Conservation (phyloP, 345 rosid genomes). For the Hirschfeldia incana region DNA sequence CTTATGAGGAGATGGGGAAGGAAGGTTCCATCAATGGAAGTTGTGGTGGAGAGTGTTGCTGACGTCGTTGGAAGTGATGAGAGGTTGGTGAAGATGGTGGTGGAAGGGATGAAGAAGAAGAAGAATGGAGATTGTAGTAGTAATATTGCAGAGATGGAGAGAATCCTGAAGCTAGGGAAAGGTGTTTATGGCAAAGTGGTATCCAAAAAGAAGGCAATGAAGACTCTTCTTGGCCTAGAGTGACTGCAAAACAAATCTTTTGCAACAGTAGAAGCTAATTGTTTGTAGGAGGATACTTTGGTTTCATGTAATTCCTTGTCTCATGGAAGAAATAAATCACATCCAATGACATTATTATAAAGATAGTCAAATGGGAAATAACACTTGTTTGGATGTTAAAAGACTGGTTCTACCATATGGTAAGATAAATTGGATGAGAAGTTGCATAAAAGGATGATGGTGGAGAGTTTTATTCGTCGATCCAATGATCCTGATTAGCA, state of each 20-base stretch:
- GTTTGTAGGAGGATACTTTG: conserved; percentile 6
- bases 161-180: conserved; percentile 51
- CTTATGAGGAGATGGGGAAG: conserved; percentile 67
- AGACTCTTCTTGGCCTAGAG: conserved; percentile 52
- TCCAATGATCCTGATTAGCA: conserved; percentile 34
- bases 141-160: conserved; percentile 54
- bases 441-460: conserved; percentile 3
- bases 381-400: background rate
- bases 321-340: conserved; percentile 22
- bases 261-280: background rate
- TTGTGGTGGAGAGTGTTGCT: conserved; percentile 51
- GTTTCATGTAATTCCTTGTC: conserved; percentile 29
- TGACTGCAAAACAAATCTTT: background rate
- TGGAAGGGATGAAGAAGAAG: conserved; percentile 50
- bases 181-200: conserved; percentile 74
- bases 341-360: conserved; percentile 20
- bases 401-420: background rate
- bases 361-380: background rate
- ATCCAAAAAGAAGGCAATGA: conserved; percentile 65
- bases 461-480: conserved; percentile 17
- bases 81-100: conserved; percentile 53
- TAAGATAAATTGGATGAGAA: background rate
- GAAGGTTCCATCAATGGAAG: conserved; percentile 56
- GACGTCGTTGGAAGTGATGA: conserved; percentile 73
- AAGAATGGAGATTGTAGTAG: conserved; percentile 29